Evolutionary conservation across 2,329 filamentous ascomycete genomes (phyloP), one percentile per base, ranked within the genome.

Genomic region (Orbilia javanica): DNA sequence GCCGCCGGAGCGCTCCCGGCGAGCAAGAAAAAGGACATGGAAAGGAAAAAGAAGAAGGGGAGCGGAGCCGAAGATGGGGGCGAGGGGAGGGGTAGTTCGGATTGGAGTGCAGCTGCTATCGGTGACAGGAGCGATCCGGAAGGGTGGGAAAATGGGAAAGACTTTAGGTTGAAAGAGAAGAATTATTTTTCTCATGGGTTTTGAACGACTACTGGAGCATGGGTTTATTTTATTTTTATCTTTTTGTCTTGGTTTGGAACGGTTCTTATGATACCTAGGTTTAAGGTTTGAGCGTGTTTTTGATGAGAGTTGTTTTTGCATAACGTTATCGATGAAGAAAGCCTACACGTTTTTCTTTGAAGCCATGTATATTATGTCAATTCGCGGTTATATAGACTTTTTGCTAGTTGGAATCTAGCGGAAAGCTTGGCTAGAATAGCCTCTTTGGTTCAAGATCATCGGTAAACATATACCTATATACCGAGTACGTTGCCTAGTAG

Each of bases 81-180:
- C 15, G 22, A 22, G 4, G 62, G 53, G 4, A 50, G 44, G 42
- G 29, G 31, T 8, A 50, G 46, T 27, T 66, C 62, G 6, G 66
- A 70, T 62, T 70, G 66, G 66, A 70, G 66, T 18, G 39, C 46
- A 11, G 53, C 53, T 15, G 66, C 42, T 27, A 52, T 46, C 18
- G 31, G 25, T 1, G 53, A 50, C 27, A 57, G 22, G 10, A 50
- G 39, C 25, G 52, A 60, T 34, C 39, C 65, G 0, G 52, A 55
- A 4, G 36, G 50, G 5, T 60, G 10, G 18, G 55, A 60, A 20
- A 42, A 4, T 18, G 34, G 55, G 31, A 60, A 60, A 6, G 31
- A 25, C 27, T 27, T 60, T 3, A 60, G 34, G 20, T 18, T 36
- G 5, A 57, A 57, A 18, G 29, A 31, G 6, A 36, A 6, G 3